Conservation (phyloP, 2,329 filamentous ascomycete genomes). For the Chrysoporthe deuterocubensis region DNA sequence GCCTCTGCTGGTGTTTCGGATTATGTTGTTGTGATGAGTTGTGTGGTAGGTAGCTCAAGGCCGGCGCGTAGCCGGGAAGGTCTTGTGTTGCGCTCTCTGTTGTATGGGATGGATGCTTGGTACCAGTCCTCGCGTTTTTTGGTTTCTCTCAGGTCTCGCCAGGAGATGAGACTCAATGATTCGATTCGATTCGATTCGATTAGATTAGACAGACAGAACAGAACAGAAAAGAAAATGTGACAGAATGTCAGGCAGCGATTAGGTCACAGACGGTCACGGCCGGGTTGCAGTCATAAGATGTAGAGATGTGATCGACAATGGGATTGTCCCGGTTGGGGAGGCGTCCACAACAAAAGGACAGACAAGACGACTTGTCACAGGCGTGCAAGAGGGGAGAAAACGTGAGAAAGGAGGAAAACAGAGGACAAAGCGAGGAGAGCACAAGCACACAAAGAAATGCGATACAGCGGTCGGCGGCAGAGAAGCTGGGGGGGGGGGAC, state of each 20-base stretch:
- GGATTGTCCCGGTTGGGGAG: constrained; percentile 2
- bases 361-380: constrained; percentile 5
- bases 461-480: background rate
- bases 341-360: constrained; percentile 12
- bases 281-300: constrained; percentile 14
- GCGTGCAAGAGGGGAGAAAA: background rate
- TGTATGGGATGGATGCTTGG: constrained; percentile 8
- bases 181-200: background rate
- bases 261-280: constrained; percentile 7
- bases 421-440: constrained; percentile 18
- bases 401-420: constrained; percentile 7
- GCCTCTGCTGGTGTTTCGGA: constrained; percentile 12
- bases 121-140: background rate
- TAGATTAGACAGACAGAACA: background rate
- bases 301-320: constrained; percentile 20
- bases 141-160: constrained; percentile 8
- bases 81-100: constrained; percentile 18
- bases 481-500: constrained; percentile 1
- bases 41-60: constrained; percentile 7
- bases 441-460: constrained; percentile 7
- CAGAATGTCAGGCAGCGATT: background rate
- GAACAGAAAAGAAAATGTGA: background rate
- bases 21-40: constrained; percentile 13
- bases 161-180: constrained; percentile 2
- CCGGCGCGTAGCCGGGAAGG: constrained; percentile 22